Evolutionary conservation across 305 asterid species (phyloP).

Genomic region (Fraxinus albicans): DNA sequence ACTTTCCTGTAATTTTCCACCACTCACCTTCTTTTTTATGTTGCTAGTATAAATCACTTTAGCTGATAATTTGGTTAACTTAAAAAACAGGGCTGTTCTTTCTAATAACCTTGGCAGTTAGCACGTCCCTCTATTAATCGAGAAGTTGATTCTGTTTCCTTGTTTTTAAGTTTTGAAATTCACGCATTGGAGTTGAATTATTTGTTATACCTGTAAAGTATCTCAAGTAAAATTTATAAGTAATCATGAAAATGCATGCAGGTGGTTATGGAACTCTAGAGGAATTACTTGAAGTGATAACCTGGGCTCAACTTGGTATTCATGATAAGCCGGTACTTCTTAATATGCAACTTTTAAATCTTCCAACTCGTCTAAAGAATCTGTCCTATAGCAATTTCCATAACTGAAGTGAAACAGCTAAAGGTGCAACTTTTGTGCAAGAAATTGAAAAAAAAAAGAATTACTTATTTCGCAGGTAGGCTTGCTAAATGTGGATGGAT

Average conservation of each 20-base stretch:
- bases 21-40: not conserved
- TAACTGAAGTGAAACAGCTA: not conserved
- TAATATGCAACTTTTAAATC: not conserved
- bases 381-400: not conserved
- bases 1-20: not conserved
- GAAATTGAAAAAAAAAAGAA: not conserved
- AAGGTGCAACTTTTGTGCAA: not conserved
- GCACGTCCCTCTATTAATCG: not conserved
- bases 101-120: not conserved
- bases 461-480: constrained; percentile 59
- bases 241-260: constrained; percentile 26
- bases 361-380: not conserved
- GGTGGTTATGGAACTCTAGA: constrained; percentile 98
- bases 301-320: constrained; percentile 98
- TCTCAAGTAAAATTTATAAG: not conserved
- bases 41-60: not conserved
- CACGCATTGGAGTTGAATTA: not conserved
- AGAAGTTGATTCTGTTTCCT: constrained; percentile 4
- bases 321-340: constrained; percentile 83
- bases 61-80: constrained; percentile 4
- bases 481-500: constrained; percentile 86
- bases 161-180: not conserved
- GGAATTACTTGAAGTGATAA: constrained; percentile 89
- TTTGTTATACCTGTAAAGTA: not conserved
- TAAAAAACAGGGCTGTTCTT: constrained; percentile 3